These are phyloP conservation scores for Candida boidinii DNA, from an alignment of 805 yeast genomes.

Conservation along the genomic window DNA sequence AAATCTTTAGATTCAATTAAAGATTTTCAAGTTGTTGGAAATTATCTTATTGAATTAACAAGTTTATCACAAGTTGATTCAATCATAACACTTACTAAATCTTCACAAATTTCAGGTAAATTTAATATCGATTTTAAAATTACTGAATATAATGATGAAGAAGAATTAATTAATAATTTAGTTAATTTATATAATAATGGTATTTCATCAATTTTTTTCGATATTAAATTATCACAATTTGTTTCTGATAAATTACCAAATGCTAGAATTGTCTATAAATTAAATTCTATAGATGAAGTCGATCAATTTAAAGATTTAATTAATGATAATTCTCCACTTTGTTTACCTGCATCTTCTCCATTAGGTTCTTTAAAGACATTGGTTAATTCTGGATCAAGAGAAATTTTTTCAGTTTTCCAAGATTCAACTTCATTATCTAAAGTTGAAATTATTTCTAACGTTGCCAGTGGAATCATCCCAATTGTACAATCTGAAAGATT, in stretches of 20 bases:
- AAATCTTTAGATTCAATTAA: slow-evolving; percentile 7
- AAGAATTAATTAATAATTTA: slow-evolving; percentile 11
- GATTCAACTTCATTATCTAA: slow-evolving; percentile 6
- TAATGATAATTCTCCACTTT: slow-evolving; percentile 14
- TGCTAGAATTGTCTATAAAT: slow-evolving; percentile 22
- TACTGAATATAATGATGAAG: slow-evolving; percentile 8
- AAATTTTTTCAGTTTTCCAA: slow-evolving; percentile 3
- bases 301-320: slow-evolving; percentile 11
- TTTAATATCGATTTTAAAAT: slow-evolving; percentile 20
- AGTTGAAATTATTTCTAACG: slow-evolving; percentile 9
- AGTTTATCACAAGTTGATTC: slow-evolving; percentile 9
- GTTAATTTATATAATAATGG: slow-evolving; percentile 24
- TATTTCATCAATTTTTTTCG: slow-evolving; percentile 17
- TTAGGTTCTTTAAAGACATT: slow-evolving; percentile 7
- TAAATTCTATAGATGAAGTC: slow-evolving; percentile 10
- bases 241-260: slow-evolving; percentile 23
- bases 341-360: slow-evolving; percentile 10
- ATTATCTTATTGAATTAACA: slow-evolving; percentile 16
- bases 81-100: slow-evolving; percentile 8
- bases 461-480: slow-evolving; percentile 28
- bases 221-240: slow-evolving; percentile 7
- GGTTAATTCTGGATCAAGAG: slow-evolving; percentile 8
- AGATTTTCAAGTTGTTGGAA: slow-evolving; percentile 17
- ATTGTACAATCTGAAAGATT: slow-evolving; percentile 21
- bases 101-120: slow-evolving; percentile 7